Evolutionary conservation across 2,329 filamentous ascomycete species (phyloP).

Genomic region (Fusarium setosum): DNA sequence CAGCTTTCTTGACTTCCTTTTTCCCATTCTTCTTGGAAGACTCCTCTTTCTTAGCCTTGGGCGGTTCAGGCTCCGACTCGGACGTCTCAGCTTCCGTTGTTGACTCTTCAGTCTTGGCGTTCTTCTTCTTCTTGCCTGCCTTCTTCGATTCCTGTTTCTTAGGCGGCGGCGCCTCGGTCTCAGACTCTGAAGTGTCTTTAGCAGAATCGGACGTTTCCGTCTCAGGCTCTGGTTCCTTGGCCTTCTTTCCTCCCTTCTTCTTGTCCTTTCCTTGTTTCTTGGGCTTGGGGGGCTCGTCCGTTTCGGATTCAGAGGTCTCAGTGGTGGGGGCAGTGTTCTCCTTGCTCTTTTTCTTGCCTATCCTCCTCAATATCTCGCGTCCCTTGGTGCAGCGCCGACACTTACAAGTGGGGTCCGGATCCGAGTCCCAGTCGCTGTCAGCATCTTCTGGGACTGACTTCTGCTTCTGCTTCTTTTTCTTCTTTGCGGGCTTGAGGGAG

Average conservation of each 20-base stretch:
- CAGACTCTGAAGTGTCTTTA: constrained; percentile 32
- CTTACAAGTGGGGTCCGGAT: constrained; percentile 49
- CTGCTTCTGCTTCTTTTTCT: constrained; percentile 35
- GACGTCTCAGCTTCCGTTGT: constrained; percentile 20
- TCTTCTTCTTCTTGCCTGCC: constrained; percentile 21
- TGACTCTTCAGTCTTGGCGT: constrained; percentile 14
- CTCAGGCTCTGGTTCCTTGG: constrained; percentile 38
- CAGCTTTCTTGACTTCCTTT: constrained; percentile 12
- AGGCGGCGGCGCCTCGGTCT: constrained; percentile 18
- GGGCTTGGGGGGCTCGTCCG: constrained; percentile 27
- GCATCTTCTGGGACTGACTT: constrained; percentile 18
- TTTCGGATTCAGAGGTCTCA: constrained; percentile 36
- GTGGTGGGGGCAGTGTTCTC: constrained; percentile 5
- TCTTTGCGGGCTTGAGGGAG: constrained; percentile 15
- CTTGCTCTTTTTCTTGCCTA: constrained; percentile 34
- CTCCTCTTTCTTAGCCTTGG: constrained; percentile 28
- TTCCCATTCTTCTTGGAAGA: constrained; percentile 18
- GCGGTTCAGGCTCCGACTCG: constrained; percentile 28
- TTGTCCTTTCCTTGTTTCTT: constrained; percentile 34
- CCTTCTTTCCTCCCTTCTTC: constrained; percentile 36
- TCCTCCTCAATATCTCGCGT: constrained; percentile 33
- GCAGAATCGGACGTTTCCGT: constrained; percentile 39
- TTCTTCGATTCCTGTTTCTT: constrained; percentile 35
- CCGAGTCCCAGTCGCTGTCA: constrained; percentile 45
- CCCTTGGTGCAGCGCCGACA: constrained; percentile 41